phyloP scores from a whole-genome alignment of 2,329 filamentous ascomycete genomes.

The Fusarium oxysporum region DNA sequence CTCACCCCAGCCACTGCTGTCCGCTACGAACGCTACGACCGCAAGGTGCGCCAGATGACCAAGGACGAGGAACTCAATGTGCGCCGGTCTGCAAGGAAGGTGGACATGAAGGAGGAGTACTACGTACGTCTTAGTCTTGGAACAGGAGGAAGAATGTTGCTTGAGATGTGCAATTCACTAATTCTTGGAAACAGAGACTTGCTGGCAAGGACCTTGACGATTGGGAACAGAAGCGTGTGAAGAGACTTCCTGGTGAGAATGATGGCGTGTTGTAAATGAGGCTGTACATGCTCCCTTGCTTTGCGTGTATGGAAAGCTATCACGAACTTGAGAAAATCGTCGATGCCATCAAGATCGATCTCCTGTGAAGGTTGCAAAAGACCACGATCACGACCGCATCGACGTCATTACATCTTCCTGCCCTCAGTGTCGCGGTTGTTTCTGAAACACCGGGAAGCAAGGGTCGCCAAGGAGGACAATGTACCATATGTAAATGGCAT shows the following conservation, averaged over 20 bases:
- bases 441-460: slow-evolving; percentile 23
- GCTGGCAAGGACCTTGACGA: slow-evolving; percentile 90
- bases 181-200: slow-evolving; percentile 44
- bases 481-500: slow-evolving; percentile 28
- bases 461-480: slow-evolving; percentile 19
- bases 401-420: slow-evolving; percentile 11
- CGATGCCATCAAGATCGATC: slow-evolving; percentile 12
- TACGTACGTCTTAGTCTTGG: slow-evolving; percentile 69
- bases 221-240: slow-evolving; percentile 96
- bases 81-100: slow-evolving; percentile 75
- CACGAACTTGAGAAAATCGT: slow-evolving; percentile 1
- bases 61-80: slow-evolving; percentile 89
- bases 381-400: slow-evolving; percentile 5
- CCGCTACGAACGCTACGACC: slow-evolving; percentile 92
- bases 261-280: slow-evolving; percentile 75
- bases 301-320: slow-evolving; percentile 19
- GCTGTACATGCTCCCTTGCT: slow-evolving; percentile 21
- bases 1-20: slow-evolving; percentile 94
- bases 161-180: slow-evolving; percentile 13
- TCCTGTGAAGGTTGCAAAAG: slow-evolving; percentile 5
- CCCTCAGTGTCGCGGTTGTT: slow-evolving; percentile 1
- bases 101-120: slow-evolving; percentile 88
- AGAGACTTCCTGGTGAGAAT: slow-evolving; percentile 88
- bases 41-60: slow-evolving; percentile 85
- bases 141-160: slow-evolving; percentile 1